phyloP scores from a whole-genome alignment of 1,284 basidiomycete species.

The Austroboletus niveus region DNA sequence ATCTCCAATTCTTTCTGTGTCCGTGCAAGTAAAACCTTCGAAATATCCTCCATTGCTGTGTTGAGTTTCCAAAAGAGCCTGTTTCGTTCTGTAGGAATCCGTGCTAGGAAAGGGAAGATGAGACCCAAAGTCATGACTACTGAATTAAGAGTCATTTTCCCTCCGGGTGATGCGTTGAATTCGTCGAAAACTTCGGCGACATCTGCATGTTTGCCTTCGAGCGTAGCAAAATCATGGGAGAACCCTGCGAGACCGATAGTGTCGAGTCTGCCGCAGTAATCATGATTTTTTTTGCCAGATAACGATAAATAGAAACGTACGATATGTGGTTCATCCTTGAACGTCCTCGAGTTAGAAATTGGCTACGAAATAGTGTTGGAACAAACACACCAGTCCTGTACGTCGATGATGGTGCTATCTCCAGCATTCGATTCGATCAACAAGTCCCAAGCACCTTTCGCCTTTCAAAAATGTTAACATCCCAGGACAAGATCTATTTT shows the following conservation, averaged over 20 bases:
- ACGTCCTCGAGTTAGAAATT: not conserved
- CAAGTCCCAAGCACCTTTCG: conserved; percentile 50
- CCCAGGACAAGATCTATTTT: not conserved
- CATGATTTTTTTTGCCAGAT: not conserved
- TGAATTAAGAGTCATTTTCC: conserved; percentile 27
- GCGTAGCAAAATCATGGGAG: conserved; percentile 27
- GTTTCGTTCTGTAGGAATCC: conserved; percentile 42
- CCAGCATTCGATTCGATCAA: conserved; percentile 37
- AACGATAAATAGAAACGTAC: conserved; percentile 26
- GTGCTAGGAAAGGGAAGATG: conserved; percentile 41
- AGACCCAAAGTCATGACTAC: conserved; percentile 41
- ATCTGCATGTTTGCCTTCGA: conserved; percentile 41
- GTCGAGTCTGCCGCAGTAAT: conserved; percentile 33
- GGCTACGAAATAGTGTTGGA: not conserved
- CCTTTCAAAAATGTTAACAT: conserved; percentile 13
- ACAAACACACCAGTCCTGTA: conserved; percentile 35
- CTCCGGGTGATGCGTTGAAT: conserved; percentile 11
- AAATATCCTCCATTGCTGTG: conserved; percentile 42
- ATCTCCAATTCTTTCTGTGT: conserved; percentile 40
- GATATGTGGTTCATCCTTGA: conserved; percentile 46
- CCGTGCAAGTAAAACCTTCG: conserved; percentile 44
- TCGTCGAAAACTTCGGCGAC: conserved; percentile 45
- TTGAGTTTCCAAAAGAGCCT: conserved; percentile 37
- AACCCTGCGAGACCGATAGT: conserved; percentile 49
- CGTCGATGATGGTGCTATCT: conserved; percentile 41